Evolutionary conservation across 192 early-diverging fungal species (phyloP).

Genomic region (Entomortierella parvispora): DNA sequence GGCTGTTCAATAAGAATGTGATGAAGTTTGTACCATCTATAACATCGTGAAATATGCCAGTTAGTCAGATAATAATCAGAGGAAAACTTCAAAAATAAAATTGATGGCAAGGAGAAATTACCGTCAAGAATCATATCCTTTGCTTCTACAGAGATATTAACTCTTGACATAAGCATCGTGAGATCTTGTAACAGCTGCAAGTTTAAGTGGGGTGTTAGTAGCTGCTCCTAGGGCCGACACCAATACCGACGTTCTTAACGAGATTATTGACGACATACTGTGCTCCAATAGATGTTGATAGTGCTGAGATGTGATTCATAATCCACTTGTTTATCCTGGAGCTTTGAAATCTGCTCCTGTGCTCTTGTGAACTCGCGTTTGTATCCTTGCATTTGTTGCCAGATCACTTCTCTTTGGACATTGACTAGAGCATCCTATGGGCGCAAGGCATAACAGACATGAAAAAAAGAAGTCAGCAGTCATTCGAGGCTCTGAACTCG

Average conservation of each 20-base stretch:
- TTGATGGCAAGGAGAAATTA: not conserved
- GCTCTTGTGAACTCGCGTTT: slow-evolving; percentile 65
- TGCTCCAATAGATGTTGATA: slow-evolving; percentile 64
- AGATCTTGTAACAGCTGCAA: slow-evolving; percentile 39
- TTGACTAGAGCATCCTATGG: slow-evolving; percentile 28
- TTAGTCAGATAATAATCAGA: too few species aligned
- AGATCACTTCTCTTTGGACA: slow-evolving; percentile 77
- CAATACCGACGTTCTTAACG: not conserved
- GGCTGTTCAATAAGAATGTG: slow-evolving; percentile 25
- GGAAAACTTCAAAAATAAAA: too few species aligned
- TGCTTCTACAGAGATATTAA: slow-evolving; percentile 25
- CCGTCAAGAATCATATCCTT: slow-evolving; percentile 32
- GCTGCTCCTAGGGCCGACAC: too few species aligned
- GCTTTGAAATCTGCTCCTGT: slow-evolving; percentile 49
- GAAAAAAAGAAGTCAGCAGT: not conserved
- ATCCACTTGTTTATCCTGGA: slow-evolving; percentile 60
- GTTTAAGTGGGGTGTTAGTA: too few species aligned
- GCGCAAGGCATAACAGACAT: not conserved
- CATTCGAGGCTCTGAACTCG: not conserved
- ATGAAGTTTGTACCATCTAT: slow-evolving; percentile 29
- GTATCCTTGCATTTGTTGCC: slow-evolving; percentile 77
- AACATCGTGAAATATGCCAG: too few species aligned
- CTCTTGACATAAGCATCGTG: slow-evolving; percentile 33
- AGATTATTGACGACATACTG: slow-evolving; percentile 26
- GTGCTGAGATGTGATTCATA: slow-evolving; percentile 63